A percentile compares a stretch with the other conserved stretches of the same genome.
phyloP scores from a whole-genome alignment of 345 rosid species.

The Euphorbia lathyris region DNA sequence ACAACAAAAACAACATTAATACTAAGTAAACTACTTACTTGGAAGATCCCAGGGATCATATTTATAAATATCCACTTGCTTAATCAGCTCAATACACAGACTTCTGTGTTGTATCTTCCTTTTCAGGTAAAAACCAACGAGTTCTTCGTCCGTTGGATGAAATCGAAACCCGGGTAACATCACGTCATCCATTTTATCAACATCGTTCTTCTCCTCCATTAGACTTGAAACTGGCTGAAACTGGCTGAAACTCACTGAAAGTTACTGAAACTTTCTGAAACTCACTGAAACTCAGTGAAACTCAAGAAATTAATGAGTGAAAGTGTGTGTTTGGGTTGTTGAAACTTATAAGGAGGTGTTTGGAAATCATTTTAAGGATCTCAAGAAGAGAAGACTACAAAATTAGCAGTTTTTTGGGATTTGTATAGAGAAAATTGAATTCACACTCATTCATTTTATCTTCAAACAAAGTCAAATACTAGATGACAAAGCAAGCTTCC shows the following conservation, averaged over 20 bases:
- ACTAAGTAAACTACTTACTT: slow-evolving; percentile 46
- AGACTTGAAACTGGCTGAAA: too few relatives aligned
- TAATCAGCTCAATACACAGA: slow-evolving; percentile 74
- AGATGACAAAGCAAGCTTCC: slow-evolving; percentile 47
- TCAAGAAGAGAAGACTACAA: slow-evolving; percentile 22
- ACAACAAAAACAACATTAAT: background rate
- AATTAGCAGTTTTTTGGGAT: slow-evolving; percentile 21
- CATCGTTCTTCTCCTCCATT: slow-evolving; percentile 48
- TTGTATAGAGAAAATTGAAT: slow-evolving; percentile 25
- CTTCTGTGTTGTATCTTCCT: slow-evolving; percentile 59
- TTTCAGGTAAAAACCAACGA: slow-evolving; percentile 78
- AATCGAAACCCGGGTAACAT: slow-evolving; percentile 91
- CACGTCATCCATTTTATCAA: slow-evolving; percentile 58
- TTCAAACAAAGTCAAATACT: slow-evolving; percentile 28
- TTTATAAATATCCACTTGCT: slow-evolving; percentile 90
- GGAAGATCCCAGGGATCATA: slow-evolving; percentile 98
- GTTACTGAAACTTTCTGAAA: too few relatives aligned
- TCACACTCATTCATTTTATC: slow-evolving; percentile 17
- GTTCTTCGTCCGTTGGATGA: slow-evolving; percentile 96
- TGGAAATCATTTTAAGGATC: slow-evolving; percentile 33
- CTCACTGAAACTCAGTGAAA: too few relatives aligned
- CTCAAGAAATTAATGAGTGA: too few relatives aligned
- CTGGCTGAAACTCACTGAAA: too few relatives aligned
- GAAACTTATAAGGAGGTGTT: slow-evolving; percentile 12
- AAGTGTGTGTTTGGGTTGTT: background rate